Conservation (phyloP, 768 basidiomycete species). For the Arthromyces matolae region DNA sequence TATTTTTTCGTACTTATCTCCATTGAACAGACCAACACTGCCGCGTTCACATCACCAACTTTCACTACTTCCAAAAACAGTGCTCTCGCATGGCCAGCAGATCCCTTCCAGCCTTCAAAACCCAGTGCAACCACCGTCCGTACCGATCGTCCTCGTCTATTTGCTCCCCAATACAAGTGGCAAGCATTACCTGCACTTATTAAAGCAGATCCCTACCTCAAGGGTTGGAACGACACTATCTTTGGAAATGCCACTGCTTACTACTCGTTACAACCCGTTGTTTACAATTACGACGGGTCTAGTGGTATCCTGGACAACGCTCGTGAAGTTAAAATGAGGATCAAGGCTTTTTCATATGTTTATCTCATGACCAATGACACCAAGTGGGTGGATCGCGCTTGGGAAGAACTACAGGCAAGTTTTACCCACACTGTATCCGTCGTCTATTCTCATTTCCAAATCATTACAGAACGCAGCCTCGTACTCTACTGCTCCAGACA, state of each 20-base stretch:
- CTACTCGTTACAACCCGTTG: constrained; percentile 54
- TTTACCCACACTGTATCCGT: not conserved
- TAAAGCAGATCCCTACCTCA: constrained; percentile 77
- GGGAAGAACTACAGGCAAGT: constrained; percentile 76
- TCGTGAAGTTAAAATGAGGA: constrained; percentile 81
- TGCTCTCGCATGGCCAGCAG: constrained; percentile 70
- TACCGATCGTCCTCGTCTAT: constrained; percentile 81
- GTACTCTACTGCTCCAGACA: constrained; percentile 64
- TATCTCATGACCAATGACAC: constrained; percentile 92
- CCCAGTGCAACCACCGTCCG: constrained; percentile 62
- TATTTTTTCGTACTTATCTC: too few relatives aligned
- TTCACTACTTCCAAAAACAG: constrained; percentile 56
- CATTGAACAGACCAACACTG: constrained; percentile 76
- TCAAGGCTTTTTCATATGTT: constrained; percentile 91
- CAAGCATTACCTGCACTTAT: constrained; percentile 74
- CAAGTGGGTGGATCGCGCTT: constrained; percentile 84
- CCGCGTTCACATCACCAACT: constrained; percentile 67
- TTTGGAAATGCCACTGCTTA: constrained; percentile 82
- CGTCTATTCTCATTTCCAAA: constrained; percentile 3
- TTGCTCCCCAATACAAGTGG: constrained; percentile 94
- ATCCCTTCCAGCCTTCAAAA: constrained; percentile 66
- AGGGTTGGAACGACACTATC: constrained; percentile 87
- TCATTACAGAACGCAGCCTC: constrained; percentile 59
- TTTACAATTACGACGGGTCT: constrained; percentile 72
- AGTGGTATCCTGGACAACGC: constrained; percentile 92